phyloP scores from a whole-genome alignment of 2,329 filamentous ascomycete genomes.

The Fusarium euwallaceae region DNA sequence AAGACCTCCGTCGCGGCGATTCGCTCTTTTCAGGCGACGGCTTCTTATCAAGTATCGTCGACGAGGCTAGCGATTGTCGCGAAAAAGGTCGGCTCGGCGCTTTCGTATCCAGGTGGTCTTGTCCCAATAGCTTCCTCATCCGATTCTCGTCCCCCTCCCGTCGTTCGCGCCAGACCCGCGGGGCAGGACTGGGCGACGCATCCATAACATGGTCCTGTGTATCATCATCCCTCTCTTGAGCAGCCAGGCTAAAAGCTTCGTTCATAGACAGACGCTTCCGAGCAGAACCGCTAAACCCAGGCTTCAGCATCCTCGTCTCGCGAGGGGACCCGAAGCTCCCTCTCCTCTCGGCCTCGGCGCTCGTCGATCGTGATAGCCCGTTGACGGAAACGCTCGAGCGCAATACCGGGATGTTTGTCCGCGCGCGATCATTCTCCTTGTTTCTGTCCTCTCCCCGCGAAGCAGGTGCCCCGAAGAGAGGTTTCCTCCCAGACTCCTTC shows the following conservation, averaged over 20 bases:
- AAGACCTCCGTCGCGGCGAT: slow-evolving; percentile 36
- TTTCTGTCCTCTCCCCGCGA: slow-evolving; percentile 39
- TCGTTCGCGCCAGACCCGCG: slow-evolving; percentile 58
- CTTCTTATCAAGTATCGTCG: slow-evolving; percentile 34
- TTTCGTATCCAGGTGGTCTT: slow-evolving; percentile 51
- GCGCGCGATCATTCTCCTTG: slow-evolving; percentile 39
- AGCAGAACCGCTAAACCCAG: slow-evolving; percentile 47
- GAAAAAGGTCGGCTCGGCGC: slow-evolving; percentile 40
- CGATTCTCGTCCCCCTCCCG: slow-evolving; percentile 50
- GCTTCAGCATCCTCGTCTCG: slow-evolving; percentile 53
- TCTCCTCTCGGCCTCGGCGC: slow-evolving; percentile 43
- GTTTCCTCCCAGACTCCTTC: slow-evolving; percentile 57
- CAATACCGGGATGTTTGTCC: slow-evolving; percentile 24
- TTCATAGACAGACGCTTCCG: slow-evolving; percentile 55
- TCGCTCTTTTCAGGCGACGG: slow-evolving; percentile 35
- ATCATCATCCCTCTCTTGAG: slow-evolving; percentile 47
- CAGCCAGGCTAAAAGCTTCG: slow-evolving; percentile 57
- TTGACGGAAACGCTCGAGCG: slow-evolving; percentile 30
- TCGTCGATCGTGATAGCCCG: slow-evolving; percentile 41
- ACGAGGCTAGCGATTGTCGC: slow-evolving; percentile 41
- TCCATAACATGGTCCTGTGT: slow-evolving; percentile 49
- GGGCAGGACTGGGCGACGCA: slow-evolving; percentile 66
- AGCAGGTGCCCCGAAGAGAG: slow-evolving; percentile 52
- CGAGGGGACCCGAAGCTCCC: slow-evolving; percentile 45
- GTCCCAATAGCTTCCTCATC: slow-evolving; percentile 46